Evolutionary conservation across 2,329 filamentous ascomycete species (phyloP).

Genomic region (Teratosphaeria epicoccoides): DNA sequence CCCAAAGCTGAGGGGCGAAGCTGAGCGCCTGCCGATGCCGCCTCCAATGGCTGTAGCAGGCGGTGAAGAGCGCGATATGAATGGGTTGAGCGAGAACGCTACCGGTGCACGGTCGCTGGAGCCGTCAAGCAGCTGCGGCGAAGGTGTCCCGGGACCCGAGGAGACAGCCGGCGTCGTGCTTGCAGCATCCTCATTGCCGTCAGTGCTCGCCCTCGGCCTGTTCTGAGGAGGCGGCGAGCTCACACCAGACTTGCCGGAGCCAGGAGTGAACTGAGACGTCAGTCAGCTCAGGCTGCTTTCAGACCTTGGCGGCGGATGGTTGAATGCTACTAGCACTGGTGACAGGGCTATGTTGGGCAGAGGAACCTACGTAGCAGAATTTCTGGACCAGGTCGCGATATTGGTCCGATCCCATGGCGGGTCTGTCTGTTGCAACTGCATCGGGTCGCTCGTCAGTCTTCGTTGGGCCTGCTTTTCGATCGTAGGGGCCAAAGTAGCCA

Average conservation of each 20-base stretch:
- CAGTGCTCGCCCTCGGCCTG: slow-evolving; percentile 4
- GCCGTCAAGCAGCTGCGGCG: slow-evolving; percentile 18
- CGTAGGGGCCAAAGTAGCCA: slow-evolving; percentile 29
- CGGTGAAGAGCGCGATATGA: slow-evolving; percentile 24
- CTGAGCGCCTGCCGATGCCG: slow-evolving; percentile 15
- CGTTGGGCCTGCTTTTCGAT: slow-evolving; percentile 19
- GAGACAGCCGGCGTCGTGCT: slow-evolving; percentile 11
- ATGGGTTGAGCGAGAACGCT: slow-evolving; percentile 11
- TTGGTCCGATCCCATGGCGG: slow-evolving; percentile 70
- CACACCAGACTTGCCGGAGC: slow-evolving; percentile 17
- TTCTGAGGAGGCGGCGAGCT: slow-evolving; percentile 4
- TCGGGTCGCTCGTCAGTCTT: slow-evolving; percentile 35
- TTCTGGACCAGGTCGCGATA: slow-evolving; percentile 97
- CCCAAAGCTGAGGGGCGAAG: slow-evolving; percentile 26
- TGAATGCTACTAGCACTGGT: slow-evolving; percentile 9
- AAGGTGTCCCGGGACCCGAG: slow-evolving; percentile 16
- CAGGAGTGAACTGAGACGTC: slow-evolving; percentile 26
- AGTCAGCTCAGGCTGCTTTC: slow-evolving; percentile 19
- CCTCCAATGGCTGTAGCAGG: slow-evolving; percentile 20
- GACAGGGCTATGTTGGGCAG: slow-evolving; percentile 6
- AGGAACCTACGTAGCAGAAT: slow-evolving; percentile 96
- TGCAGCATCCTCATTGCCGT: slow-evolving; percentile 10
- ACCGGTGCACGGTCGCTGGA: slow-evolving; percentile 16
- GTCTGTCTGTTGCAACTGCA: slow-evolving; percentile 50
- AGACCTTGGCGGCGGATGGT: slow-evolving; percentile 22